These are phyloP conservation scores for Novymonas esmeraldas DNA, from an alignment of 208 protist species.

Conservation along the genomic window DNA sequence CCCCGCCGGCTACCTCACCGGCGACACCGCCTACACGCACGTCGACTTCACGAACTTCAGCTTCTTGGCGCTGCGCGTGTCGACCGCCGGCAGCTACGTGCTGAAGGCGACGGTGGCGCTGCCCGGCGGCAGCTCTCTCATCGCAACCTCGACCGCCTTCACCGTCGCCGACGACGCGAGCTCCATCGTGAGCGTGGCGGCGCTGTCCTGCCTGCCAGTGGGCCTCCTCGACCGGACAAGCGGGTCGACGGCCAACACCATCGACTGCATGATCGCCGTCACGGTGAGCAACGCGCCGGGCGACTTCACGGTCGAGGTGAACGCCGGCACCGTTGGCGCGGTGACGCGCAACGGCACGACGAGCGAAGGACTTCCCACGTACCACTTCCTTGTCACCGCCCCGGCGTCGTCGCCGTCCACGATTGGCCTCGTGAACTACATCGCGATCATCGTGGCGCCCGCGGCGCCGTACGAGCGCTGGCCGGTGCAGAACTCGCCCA, in stretches of 20 bases:
- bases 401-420: slow-evolving; percentile 17
- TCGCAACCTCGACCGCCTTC: slow-evolving; percentile 43
- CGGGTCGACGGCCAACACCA: slow-evolving; percentile 3
- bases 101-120: slow-evolving; percentile 72
- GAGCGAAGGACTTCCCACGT: slow-evolving; percentile 33
- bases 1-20: slow-evolving; percentile 36
- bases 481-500: slow-evolving; percentile 66
- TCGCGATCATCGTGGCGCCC: slow-evolving; percentile 47
- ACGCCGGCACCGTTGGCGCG: slow-evolving; percentile 48
- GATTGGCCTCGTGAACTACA: slow-evolving; percentile 44
- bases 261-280: slow-evolving; percentile 53
- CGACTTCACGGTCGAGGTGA: slow-evolving; percentile 58
- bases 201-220: slow-evolving; percentile 54
- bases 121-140: slow-evolving; percentile 38
- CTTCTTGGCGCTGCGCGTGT: slow-evolving; percentile 57
- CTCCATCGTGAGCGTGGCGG: slow-evolving; percentile 25
- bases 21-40: slow-evolving; percentile 40
- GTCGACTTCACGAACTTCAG: slow-evolving; percentile 57
- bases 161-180: slow-evolving; percentile 32
- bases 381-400: slow-evolving; percentile 67
- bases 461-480: slow-evolving; percentile 43
- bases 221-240: slow-evolving; percentile 45
- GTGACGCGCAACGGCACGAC: slow-evolving; percentile 35
- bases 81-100: slow-evolving; percentile 50
- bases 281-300: slow-evolving; percentile 28